phyloP scores from a whole-genome alignment of 106 monocot species.

The Apostasia ramifera region DNA sequence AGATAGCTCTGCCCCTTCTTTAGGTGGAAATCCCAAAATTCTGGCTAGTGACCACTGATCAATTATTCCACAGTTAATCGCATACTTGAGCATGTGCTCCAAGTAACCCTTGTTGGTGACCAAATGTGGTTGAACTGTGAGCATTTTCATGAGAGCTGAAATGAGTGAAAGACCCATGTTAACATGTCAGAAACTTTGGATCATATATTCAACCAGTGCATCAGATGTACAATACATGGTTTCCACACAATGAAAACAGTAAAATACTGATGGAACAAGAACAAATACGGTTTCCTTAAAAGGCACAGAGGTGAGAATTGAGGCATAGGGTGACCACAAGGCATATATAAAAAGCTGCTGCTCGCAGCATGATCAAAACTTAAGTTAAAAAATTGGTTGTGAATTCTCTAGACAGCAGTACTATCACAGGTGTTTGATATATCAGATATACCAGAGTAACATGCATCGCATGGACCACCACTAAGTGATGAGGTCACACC shows the following conservation, averaged over 20 bases:
- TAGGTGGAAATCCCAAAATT: constrained; percentile 46
- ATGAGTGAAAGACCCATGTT: constrained; percentile 4
- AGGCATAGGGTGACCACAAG: no score
- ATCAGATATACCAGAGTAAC: no score
- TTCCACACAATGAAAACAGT: neutral
- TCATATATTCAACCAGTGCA: neutral
- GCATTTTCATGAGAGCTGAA: constrained; percentile 84
- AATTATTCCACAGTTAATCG: constrained; percentile 70
- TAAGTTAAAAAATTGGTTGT: no score
- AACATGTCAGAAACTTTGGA: neutral
- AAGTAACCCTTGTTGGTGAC: constrained; percentile 60
- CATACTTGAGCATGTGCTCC: constrained; percentile 62
- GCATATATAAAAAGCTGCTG: no score
- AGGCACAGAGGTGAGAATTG: no score
- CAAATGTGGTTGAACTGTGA: constrained; percentile 67
- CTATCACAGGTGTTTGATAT: no score
- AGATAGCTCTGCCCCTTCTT: constrained; percentile 23
- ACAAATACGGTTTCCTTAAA: no score
- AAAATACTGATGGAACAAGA: no score
- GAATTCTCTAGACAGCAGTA: no score
- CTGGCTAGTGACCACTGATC: constrained; percentile 60
- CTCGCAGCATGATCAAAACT: no score
- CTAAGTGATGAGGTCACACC: neutral
- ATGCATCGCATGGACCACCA: no score
- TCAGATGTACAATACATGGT: neutral